Evolutionary conservation across 768 basidiomycete genomes (phyloP).

Genomic region (Russula emetica): DNA sequence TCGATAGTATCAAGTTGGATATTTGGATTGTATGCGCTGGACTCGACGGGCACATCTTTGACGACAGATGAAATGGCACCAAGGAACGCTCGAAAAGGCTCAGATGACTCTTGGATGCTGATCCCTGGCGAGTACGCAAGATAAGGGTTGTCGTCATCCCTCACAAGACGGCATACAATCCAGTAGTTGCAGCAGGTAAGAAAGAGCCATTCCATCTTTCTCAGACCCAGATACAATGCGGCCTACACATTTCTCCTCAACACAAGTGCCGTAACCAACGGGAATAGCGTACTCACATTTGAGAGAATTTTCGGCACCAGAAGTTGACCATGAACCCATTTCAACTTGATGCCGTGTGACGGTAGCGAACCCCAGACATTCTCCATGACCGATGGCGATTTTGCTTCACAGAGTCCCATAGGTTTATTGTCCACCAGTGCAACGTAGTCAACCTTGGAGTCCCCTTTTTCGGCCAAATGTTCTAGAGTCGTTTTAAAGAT

Average conservation of each 20-base stretch:
- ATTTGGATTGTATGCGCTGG: background rate
- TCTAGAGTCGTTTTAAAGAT: background rate
- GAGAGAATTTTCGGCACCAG: background rate
- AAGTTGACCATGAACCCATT: background rate
- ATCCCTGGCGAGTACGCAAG: background rate
- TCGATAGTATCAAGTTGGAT: background rate
- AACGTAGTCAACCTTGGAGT: background rate
- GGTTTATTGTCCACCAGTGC: background rate
- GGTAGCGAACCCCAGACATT: background rate
- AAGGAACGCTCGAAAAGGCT: background rate
- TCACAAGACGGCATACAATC: background rate
- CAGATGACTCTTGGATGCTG: background rate
- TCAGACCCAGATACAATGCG: background rate
- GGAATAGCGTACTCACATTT: background rate
- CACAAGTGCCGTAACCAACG: background rate
- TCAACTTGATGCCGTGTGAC: background rate
- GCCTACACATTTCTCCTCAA: background rate
- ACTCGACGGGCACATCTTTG: background rate
- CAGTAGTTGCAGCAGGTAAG: background rate
- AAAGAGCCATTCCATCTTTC: conserved; percentile 8
- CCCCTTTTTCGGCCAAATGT: background rate
- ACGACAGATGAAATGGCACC: background rate
- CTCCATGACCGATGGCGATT: background rate
- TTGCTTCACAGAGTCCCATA: background rate
- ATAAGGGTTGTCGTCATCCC: background rate